Evolutionary conservation across 108 stramenopile genomes (phyloP), one percentile per base, ranked within the genome.

Genomic region (Discostella stelligeroides): DNA sequence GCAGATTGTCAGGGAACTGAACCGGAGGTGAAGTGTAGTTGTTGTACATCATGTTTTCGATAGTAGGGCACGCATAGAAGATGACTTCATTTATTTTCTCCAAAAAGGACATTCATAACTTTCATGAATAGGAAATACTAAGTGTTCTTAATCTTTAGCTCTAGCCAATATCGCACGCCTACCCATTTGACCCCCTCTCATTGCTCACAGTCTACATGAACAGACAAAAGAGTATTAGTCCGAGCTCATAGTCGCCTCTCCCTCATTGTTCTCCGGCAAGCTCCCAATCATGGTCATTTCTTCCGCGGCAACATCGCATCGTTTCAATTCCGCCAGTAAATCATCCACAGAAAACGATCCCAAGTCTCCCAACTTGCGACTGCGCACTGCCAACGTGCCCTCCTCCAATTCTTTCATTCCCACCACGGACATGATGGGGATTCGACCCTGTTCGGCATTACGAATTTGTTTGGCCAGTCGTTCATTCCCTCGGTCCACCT

Each of bases 401-500:
- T 70, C 61, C 60, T 95, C 91, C 88, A 95, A 87, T 79, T 98
- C 97, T 62, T 96, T 94, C 68, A 84, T 81, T 29, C 97, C 97
- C 18, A 98, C 94, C 11, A 98, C 90, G 29, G 93, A 94, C 90
- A 96, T 97, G 55, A 98, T 81, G n/a, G 97, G 97, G 15, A 96
- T 81, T 30, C 94, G 90, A 20, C 86, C 70, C 80, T 94, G 85
- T 72, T 98, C 97, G 7, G 98, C 96, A 72, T 95, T 97, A 49
- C 98, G 92, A 65, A 98, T 97, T 81, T 96, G 95, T 80, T 98
- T 98, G 12, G 89, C 91, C n/a, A 98, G 68, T 37, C 98, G 92
- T 65, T 97, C 95, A 12, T 68, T 81, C 29, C 95, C 94, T 21
- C 89, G 72, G 66, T 97, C 96, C 4, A 98, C 92, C 69, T 95